A percentile compares a stretch with the other conserved stretches of the same genome.
phyloP scores from a whole-genome alignment of 2,329 filamentous ascomycete genomes.

The Pyrenochaeta sp. region DNA sequence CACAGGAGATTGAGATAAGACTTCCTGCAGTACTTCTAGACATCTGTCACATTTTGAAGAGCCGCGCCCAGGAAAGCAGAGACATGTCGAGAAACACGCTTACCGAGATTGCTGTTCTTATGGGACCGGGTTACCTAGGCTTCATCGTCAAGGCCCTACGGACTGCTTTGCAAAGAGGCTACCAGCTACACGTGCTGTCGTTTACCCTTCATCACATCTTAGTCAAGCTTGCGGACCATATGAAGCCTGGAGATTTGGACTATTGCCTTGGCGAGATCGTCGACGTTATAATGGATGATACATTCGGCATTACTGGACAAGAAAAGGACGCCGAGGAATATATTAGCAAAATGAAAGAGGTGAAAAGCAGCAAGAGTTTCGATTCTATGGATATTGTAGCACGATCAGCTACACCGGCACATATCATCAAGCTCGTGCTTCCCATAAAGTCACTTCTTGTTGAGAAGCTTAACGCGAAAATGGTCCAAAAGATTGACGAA shows the following conservation, averaged over 20 bases:
- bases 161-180: constrained; percentile 81
- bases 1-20: constrained; percentile 73
- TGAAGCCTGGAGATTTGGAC: constrained; percentile 83
- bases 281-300: constrained; percentile 93
- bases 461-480: constrained; percentile 83
- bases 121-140: constrained; percentile 83
- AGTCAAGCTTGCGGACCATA: constrained; percentile 74
- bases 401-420: constrained; percentile 77
- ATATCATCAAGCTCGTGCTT: constrained; percentile 76
- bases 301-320: constrained; percentile 89
- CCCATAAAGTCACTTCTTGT: constrained; percentile 81
- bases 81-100: constrained; percentile 91
- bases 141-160: constrained; percentile 94
- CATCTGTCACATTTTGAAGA: constrained; percentile 90
- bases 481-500: constrained; percentile 89
- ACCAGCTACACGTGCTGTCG: constrained; percentile 92
- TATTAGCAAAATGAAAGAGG: constrained; percentile 92
- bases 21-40: constrained; percentile 88
- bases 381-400: constrained; percentile 96
- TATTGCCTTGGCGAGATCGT: constrained; percentile 83
- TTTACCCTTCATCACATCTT: constrained; percentile 94
- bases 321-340: constrained; percentile 98
- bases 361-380: constrained; percentile 97
- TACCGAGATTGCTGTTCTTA: constrained; percentile 78
- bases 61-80: constrained; percentile 84